A percentile compares a stretch with the other conserved stretches of the same genome.
Evolutionary conservation across 352 stramenopile genomes (phyloP).

Genomic region (Plasmopara viticola): DNA sequence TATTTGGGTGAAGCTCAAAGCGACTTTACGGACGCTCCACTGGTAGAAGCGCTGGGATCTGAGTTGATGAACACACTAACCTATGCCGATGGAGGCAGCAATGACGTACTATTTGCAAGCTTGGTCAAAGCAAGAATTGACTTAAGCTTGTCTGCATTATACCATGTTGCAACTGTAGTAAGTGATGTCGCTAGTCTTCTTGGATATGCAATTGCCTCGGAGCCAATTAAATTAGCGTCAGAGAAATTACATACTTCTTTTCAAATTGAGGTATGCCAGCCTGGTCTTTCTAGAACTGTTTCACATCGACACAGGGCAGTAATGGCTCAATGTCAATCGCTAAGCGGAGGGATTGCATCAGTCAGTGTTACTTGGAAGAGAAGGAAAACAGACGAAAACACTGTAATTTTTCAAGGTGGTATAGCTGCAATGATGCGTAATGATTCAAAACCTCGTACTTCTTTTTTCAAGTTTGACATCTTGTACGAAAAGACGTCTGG

Average conservation of each 20-base stretch:
- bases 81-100: conserved; percentile 16
- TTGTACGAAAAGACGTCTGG: conserved; percentile 26
- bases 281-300: conserved; percentile 16
- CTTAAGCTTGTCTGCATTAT: conserved; percentile 5
- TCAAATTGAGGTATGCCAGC: conserved; percentile 26
- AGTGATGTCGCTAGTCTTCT: conserved; percentile 12
- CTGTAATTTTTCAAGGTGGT: conserved; percentile 28
- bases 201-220: conserved; percentile 21
- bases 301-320: conserved; percentile 13
- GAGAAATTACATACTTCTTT: conserved; percentile 13
- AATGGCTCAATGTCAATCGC: conserved; percentile 23
- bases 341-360: conserved; percentile 26
- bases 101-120: conserved; percentile 11
- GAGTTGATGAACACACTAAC: conserved; percentile 20
- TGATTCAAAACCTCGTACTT: conserved; percentile 1
- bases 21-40: neutral
- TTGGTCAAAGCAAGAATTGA: conserved; percentile 20
- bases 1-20: conserved; percentile 6
- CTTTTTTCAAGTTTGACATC: conserved; percentile 19
- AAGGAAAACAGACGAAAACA: conserved; percentile 3
- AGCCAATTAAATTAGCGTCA: conserved; percentile 1
- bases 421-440: conserved; percentile 9
- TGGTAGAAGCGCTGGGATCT: conserved; percentile 22
- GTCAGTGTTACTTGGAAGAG: conserved; percentile 19
- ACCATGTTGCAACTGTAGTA: conserved; percentile 8